phyloP scores from a whole-genome alignment of 2,329 filamentous ascomycete species.

The Triangularia setosa region DNA sequence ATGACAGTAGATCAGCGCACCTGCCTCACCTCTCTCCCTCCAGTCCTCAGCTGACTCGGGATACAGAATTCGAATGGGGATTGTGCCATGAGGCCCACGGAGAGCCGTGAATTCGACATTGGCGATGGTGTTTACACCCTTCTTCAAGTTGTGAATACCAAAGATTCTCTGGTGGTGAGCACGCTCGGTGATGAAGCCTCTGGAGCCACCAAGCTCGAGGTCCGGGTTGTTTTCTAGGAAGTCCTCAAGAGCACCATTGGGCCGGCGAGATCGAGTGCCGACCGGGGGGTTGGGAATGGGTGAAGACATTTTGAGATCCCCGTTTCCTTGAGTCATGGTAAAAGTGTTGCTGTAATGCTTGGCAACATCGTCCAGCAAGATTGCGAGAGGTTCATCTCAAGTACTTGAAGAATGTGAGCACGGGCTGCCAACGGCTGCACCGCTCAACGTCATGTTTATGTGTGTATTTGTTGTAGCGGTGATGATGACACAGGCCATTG shows the following conservation, averaged over 20 bases:
- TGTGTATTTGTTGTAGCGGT: neutral
- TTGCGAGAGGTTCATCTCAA: neutral
- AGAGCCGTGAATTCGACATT: slow-evolving; percentile 15
- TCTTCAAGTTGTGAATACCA: slow-evolving; percentile 5
- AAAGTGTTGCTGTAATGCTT: neutral
- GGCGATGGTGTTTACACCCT: slow-evolving; percentile 11
- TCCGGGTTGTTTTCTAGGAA: slow-evolving; percentile 14
- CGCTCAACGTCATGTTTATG: neutral
- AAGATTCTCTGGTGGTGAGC: slow-evolving; percentile 13
- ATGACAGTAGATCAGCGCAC: slow-evolving; percentile 16
- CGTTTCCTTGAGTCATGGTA: neutral
- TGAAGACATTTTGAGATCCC: neutral
- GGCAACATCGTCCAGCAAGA: neutral
- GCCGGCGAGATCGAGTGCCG: slow-evolving; percentile 9
- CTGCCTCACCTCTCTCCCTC: slow-evolving; percentile 5
- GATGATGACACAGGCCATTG: neutral
- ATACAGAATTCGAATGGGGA: slow-evolving; percentile 15
- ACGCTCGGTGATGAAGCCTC: slow-evolving; percentile 10
- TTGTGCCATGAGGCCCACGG: slow-evolving; percentile 16
- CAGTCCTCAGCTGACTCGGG: slow-evolving; percentile 3
- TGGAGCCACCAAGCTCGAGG: slow-evolving; percentile 14
- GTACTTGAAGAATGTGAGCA: neutral
- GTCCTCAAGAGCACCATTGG: slow-evolving; percentile 10
- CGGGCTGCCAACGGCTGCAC: neutral
- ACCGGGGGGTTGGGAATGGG: neutral